Evolutionary conservation across 768 basidiomycete genomes (phyloP).

Genomic region (Russula sp.): DNA sequence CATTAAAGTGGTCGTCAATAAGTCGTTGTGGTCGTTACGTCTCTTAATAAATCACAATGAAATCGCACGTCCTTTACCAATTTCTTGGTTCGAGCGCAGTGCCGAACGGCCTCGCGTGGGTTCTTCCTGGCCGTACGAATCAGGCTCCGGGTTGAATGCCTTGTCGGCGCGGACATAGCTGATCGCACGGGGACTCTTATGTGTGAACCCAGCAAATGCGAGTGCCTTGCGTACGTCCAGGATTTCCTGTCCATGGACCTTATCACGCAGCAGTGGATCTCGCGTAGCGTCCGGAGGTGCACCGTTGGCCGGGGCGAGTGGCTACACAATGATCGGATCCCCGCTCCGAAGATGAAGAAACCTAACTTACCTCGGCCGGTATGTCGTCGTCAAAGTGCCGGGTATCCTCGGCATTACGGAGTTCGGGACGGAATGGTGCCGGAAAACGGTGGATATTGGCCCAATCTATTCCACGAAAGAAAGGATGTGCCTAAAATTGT

Average conservation of each 20-base stretch:
- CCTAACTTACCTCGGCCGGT: slow-evolving; percentile 68
- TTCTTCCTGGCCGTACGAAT: slow-evolving; percentile 46
- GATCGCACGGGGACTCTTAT: slow-evolving; percentile 80
- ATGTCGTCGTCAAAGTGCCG: slow-evolving; percentile 95
- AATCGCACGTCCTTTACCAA: slow-evolving; percentile 75
- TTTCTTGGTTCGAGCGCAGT: slow-evolving; percentile 57
- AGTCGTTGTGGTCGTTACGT: slow-evolving; percentile 23
- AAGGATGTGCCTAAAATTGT: slow-evolving; percentile 65
- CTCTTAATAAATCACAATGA: slow-evolving; percentile 56
- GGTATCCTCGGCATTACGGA: slow-evolving; percentile 81
- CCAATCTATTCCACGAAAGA: slow-evolving; percentile 93
- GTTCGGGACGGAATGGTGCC: slow-evolving; percentile 88
- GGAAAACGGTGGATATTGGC: slow-evolving; percentile 75
- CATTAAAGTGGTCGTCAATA: slow-evolving; percentile 15
- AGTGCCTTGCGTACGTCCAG: slow-evolving; percentile 87
- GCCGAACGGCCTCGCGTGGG: slow-evolving; percentile 62
- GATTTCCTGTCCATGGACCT: slow-evolving; percentile 80
- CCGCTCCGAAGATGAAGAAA: slow-evolving; percentile 1
- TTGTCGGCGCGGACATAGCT: slow-evolving; percentile 73
- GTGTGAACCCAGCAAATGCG: slow-evolving; percentile 89
- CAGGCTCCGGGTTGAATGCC: slow-evolving; percentile 59
- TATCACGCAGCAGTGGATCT: slow-evolving; percentile 85
- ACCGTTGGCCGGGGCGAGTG: slow-evolving; percentile 85
- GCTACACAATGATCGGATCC: slow-evolving; percentile 51
- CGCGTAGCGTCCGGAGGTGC: slow-evolving; percentile 79